phyloP scores from a whole-genome alignment of 192 early-diverging fungal genomes.

The Podila clonocystis region DNA sequence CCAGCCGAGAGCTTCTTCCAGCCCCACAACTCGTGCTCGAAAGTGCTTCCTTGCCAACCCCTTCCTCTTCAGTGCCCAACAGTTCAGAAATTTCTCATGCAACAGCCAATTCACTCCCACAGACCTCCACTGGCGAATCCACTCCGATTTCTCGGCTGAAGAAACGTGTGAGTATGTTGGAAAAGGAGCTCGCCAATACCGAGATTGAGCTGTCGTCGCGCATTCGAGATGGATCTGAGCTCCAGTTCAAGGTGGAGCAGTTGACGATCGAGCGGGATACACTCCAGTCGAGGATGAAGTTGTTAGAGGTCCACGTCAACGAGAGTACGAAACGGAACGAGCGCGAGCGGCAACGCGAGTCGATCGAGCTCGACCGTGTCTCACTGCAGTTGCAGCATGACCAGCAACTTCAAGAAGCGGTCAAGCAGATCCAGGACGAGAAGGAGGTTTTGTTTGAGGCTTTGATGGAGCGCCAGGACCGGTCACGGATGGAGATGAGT shows the following conservation, averaged over 20 bases:
- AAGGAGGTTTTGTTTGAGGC: slow-evolving; percentile 13
- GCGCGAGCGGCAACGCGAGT: background rate
- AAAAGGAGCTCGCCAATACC: slow-evolving; percentile 21
- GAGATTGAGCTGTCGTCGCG: slow-evolving; percentile 13
- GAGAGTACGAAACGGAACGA: background rate
- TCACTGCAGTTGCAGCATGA: slow-evolving; percentile 12
- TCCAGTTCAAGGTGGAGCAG: slow-evolving; percentile 14
- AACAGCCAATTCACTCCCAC: background rate
- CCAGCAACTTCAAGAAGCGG: slow-evolving; percentile 4
- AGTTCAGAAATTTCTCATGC: slow-evolving; percentile 9
- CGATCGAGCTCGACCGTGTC: background rate
- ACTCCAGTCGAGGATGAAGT: slow-evolving; percentile 4
- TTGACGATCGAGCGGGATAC: slow-evolving; percentile 14
- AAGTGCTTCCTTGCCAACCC: background rate
- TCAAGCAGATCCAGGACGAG: slow-evolving; percentile 24
- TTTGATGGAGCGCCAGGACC: slow-evolving; percentile 15
- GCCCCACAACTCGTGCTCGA: background rate
- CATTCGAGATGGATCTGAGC: slow-evolving; percentile 18
- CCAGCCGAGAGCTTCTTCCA: background rate
- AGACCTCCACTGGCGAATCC: background rate
- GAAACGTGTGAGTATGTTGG: slow-evolving; percentile 24
- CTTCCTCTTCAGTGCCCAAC: slow-evolving; percentile 14
- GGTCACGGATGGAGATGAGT: slow-evolving; percentile 6
- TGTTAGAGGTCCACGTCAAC: background rate
- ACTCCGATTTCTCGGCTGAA: slow-evolving; percentile 12